Base-by-base conservation (phyloP, 257 asterid genomes). In the Nicotiana sylvestris region DNA sequence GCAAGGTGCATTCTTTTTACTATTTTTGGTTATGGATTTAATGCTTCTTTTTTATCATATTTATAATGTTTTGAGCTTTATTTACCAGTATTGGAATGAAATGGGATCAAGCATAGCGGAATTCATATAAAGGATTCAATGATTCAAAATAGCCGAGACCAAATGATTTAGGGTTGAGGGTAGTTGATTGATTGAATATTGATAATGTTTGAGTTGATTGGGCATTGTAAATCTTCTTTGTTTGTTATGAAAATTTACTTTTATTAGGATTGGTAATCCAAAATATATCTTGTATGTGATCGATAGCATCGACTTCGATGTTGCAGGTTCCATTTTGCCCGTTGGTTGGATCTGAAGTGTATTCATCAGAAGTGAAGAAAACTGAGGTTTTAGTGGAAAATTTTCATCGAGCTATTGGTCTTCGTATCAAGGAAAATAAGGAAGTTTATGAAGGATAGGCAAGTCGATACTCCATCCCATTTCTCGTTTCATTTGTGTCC, bases 361-460 rank as follows among this genome's bases (percentile, higher is more conserved):
- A 92, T 87, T 95, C 99, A 62, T 92, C 99, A 4, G 99, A 95
- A 90, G 99, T 95, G 55, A 95, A 95, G 92, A 95, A 94, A 89
- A 94, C 99, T 6, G 99, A 95, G 91, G 91, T 95, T 82, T 87
- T 95, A 76, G 94, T 95, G 99, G 99, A 95, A 83, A 92, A 92
- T 81, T 95, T 95, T 17, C 89, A 98, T 5, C 90, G 99, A 39
- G 99, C 99, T 84, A 95, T 95, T 90, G 98, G 99, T 68, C 92
- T 95, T 37, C 96, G 99, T 66, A 92, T 94, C 77, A 95, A 96
- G 89, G 99, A 96, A 89, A 96, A 87, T 83, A 96, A 96, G 88
- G 99, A 96, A 90, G 99, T 96, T 83, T 96, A 92, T 69, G 99
- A 96, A 90, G 99, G 99, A 85, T 98, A 96, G 93, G 99, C 82